Evolutionary conservation across 352 stramenopile genomes (phyloP).

Genomic region (Phytophthora brassicae): DNA sequence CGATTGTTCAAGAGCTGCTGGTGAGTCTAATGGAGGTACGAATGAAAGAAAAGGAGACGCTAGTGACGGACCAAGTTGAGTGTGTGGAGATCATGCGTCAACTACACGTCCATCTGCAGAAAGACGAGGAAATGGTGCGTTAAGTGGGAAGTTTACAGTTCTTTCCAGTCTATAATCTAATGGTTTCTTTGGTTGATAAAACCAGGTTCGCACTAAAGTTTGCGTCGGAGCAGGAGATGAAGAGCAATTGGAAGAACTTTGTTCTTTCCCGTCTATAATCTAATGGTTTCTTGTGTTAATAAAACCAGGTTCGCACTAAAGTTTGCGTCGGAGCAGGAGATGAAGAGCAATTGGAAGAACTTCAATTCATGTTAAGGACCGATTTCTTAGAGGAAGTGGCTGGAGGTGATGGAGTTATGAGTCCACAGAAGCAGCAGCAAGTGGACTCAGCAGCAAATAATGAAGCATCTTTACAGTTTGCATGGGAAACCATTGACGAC

Average conservation of each 20-base stretch:
- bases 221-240: slow-evolving; percentile 52
- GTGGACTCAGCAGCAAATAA: slow-evolving; percentile 36
- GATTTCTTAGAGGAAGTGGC: slow-evolving; percentile 58
- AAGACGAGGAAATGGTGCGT: slow-evolving; percentile 47
- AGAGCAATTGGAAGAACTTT: slow-evolving; percentile 52
- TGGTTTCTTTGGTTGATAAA: slow-evolving; percentile 11
- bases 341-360: slow-evolving; percentile 52
- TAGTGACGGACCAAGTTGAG: slow-evolving; percentile 63
- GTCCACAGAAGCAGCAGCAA: slow-evolving; percentile 34
- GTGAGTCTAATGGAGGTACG: slow-evolving; percentile 55
- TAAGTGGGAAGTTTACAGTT: background rate
- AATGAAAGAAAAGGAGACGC: slow-evolving; percentile 54
- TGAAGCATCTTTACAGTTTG: slow-evolving; percentile 72
- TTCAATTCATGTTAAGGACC: slow-evolving; percentile 49
- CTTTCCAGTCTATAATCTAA: too few species aligned
- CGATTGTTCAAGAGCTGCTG: slow-evolving; percentile 68
- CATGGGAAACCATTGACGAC: slow-evolving; percentile 74
- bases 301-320: slow-evolving; percentile 35
- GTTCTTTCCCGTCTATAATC: too few species aligned
- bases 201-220: slow-evolving; percentile 41
- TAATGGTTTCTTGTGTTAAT: slow-evolving; percentile 9
- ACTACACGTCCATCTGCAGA: slow-evolving; percentile 47
- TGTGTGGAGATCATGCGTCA: slow-evolving; percentile 53
- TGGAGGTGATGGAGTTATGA: slow-evolving; percentile 20
- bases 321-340: slow-evolving; percentile 51